Evolutionary conservation across 192 early-diverging fungal genomes (phyloP).

Genomic region (Coemansia sp.): DNA sequence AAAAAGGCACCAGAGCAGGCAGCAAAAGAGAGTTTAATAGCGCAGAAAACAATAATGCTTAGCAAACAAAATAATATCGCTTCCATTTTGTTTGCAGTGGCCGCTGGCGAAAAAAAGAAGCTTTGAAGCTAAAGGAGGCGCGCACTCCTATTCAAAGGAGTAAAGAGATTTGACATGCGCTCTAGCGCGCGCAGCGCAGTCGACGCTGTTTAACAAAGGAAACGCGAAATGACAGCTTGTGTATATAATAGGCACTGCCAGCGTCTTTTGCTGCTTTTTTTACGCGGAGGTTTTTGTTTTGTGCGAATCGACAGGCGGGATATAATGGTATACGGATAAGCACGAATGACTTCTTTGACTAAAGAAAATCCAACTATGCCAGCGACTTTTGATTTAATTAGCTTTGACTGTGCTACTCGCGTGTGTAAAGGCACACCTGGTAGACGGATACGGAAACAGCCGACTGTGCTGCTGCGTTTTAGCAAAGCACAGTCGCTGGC

Average conservation of each 20-base stretch:
- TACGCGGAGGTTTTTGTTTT: not conserved
- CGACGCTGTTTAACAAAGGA: not conserved
- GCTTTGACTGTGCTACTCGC: not conserved
- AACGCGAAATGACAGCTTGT: not conserved
- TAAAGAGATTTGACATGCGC: slow-evolving; percentile 2
- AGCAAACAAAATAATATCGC: not conserved
- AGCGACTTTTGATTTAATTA: slow-evolving; percentile 6
- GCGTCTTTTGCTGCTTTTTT: not conserved
- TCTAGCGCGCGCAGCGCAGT: not conserved
- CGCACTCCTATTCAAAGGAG: not conserved
- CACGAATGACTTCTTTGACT: not conserved
- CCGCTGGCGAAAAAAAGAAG: not conserved
- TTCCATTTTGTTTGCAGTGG: not conserved
- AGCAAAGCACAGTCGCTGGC: not conserved
- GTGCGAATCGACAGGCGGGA: not conserved
- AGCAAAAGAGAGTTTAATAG: not conserved
- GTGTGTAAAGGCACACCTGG: not conserved
- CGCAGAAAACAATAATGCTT: not conserved
- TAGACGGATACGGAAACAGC: slow-evolving; percentile 15
- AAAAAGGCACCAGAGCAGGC: slow-evolving; percentile 1
- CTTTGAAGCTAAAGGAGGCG: not conserved
- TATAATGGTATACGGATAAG: slow-evolving; percentile 4
- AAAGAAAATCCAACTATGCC: slow-evolving; percentile 4
- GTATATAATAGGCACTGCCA: not conserved
- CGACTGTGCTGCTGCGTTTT: not conserved